Percentiles rank a stretch among this genome's conserved stretches.
Evolutionary conservation across 108 stramenopile genomes (phyloP).

Genomic region (Chaetoceros tenuissimus): DNA sequence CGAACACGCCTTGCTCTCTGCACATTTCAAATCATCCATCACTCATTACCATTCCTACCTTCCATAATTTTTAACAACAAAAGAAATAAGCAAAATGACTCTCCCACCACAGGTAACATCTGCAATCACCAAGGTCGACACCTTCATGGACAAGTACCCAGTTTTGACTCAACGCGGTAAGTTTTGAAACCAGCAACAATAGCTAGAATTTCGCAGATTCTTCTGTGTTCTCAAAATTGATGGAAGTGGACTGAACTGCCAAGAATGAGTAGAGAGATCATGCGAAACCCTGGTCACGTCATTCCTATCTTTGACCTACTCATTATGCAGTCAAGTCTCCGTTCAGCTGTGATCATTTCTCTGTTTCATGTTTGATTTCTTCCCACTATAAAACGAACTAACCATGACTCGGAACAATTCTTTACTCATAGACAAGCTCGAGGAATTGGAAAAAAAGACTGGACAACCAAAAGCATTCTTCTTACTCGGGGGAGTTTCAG

Average conservation of each 20-base stretch:
- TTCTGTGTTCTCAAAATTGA: not conserved
- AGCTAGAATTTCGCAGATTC: not conserved
- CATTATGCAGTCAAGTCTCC: not conserved
- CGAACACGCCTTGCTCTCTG: too few relatives aligned
- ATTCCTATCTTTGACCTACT: not conserved
- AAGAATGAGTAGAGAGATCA: conserved; percentile 1
- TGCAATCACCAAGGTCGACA: conserved; percentile 48
- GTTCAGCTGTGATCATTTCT: not conserved
- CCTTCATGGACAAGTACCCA: conserved; percentile 72
- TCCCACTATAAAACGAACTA: too few relatives aligned
- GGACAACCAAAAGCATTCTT: conserved; percentile 70
- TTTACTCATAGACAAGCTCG: conserved; percentile 48
- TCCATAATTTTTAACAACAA: not conserved
- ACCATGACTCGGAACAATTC: too few relatives aligned
- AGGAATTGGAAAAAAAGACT: conserved; percentile 70
- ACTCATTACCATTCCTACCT: too few relatives aligned
- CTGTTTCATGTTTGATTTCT: not conserved
- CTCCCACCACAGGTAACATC: conserved; percentile 50
- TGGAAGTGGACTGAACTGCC: not conserved
- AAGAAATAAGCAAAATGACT: conserved; percentile 28
- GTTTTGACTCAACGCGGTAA: conserved; percentile 68
- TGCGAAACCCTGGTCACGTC: not conserved
- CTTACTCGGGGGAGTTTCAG: conserved; percentile 33
- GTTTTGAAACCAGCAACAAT: too few relatives aligned
- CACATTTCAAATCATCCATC: too few relatives aligned